Base-by-base conservation (phyloP, 1,139 yeast genomes). In the Pichia sp. region DNA sequence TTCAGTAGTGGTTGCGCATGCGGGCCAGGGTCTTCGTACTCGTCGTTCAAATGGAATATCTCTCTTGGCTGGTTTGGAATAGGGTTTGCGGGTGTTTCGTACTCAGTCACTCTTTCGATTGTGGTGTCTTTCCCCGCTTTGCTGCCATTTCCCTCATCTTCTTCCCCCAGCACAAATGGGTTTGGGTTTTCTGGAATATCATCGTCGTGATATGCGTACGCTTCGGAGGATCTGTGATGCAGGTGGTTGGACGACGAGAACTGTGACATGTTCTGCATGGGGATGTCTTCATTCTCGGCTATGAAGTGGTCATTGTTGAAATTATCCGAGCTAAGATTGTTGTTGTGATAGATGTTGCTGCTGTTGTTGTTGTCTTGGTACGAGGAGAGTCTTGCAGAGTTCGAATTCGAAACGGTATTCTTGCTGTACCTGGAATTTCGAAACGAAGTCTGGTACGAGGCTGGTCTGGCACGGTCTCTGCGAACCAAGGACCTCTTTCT, bases 401-500 rank as follows among this genome's bases (percentile, higher is more conserved):
- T 49, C n/a, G 54, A 48, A 5, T 52, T 53, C 7, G 46, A 16
- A 3, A 40, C 4, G 2, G 50, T 42, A 20, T 31, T 40, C 30
- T 44, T 50, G 6, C 54, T 50, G 36, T 44, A 36, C 33, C 36
- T 54, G 4, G 58, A 47, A 24, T 43, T 54, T 46, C 53, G 45
- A 29, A 30, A 8, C 5, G 58, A 51, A 12, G 47, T 31, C 29
- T 51, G 54, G 24, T 34, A 49, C 2, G 63, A 59, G 1, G 34
- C 24, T 0, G 60, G 64, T 42, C 61, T 61, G 20, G 77, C 74
- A 58, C 84, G 69, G 61, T 80, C 83, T 36, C 80, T 80, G 50
- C 79, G 69, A 34, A 79, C 79, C 52, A 80, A 71, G 10, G 83
- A 77, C 64, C 73, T 72, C 63, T 78, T 78, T 50, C 84, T 67